These are phyloP conservation scores for Boletellus deceptivus DNA, from an alignment of 1,284 basidiomycete species.

Conservation along the genomic window DNA sequence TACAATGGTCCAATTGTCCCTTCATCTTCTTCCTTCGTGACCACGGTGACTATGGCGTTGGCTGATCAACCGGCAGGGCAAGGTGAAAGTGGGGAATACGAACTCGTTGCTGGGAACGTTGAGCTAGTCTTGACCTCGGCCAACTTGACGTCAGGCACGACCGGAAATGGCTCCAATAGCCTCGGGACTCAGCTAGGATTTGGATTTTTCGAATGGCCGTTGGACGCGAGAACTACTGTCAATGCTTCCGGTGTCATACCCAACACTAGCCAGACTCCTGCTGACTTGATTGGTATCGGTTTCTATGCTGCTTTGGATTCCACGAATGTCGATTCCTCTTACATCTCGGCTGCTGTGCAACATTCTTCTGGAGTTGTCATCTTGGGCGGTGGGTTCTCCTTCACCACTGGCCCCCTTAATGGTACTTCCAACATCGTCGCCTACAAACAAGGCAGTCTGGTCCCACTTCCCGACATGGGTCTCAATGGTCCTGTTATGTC, in stretches of 20 bases:
- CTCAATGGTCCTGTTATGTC: conserved; percentile 77
- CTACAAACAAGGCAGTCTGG: conserved; percentile 61
- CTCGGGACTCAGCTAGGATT: conserved; percentile 48
- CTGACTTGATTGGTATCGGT: conserved; percentile 64
- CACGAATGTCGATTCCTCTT: conserved; percentile 34
- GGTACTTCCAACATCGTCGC: conserved; percentile 71
- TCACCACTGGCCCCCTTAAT: conserved; percentile 55
- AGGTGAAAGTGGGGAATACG: conserved; percentile 66
- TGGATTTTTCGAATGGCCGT: conserved; percentile 81
- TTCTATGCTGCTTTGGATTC: conserved; percentile 56
- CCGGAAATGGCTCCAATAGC: conserved; percentile 31
- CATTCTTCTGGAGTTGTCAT: conserved; percentile 66
- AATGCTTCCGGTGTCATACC: conserved; percentile 61
- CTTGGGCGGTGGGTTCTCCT: conserved; percentile 76
- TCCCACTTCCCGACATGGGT: conserved; percentile 57
- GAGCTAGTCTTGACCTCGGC: conserved; percentile 71
- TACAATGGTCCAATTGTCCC: conserved; percentile 84
- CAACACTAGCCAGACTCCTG: conserved; percentile 69
- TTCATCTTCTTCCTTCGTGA: conserved; percentile 67
- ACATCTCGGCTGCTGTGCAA: conserved; percentile 59
- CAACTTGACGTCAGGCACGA: conserved; percentile 38
- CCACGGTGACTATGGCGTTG: conserved; percentile 72
- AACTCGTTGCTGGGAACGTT: conserved; percentile 80
- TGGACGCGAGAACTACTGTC: conserved; percentile 40
- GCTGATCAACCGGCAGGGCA: conserved; percentile 57